Conservation (phyloP, 148 eudicot species). For the Rhododendron molle region DNA sequence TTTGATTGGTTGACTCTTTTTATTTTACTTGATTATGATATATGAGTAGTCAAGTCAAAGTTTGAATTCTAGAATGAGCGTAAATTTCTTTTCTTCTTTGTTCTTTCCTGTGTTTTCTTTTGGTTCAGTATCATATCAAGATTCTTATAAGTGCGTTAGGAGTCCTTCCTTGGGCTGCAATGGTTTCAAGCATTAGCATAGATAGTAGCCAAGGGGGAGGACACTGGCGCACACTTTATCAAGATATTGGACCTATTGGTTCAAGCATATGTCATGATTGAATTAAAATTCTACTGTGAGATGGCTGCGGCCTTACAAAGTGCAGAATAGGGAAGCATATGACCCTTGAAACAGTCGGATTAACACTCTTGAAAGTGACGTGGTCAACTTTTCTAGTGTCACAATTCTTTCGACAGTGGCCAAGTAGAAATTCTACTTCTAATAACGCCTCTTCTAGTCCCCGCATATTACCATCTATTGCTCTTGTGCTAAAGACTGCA, state of each 20-base stretch:
- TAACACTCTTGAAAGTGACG: not conserved
- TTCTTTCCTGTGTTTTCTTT: not conserved
- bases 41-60: not conserved
- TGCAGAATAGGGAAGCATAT: not conserved
- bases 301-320: not conserved
- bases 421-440: not conserved
- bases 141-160: not conserved
- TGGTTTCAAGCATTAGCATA: not conserved
- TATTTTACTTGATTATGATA: not conserved
- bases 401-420: not conserved
- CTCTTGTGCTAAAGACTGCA: not conserved
- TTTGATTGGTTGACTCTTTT: not conserved
- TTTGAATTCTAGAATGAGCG: not conserved
- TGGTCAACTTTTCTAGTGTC: not conserved
- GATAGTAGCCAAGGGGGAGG: not conserved
- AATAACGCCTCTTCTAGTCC: not conserved
- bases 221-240: not conserved
- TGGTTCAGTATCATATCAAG: not conserved
- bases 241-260: not conserved
- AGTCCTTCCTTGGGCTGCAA: not conserved
- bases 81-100: not conserved
- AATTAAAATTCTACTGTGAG: not conserved
- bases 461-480: not conserved
- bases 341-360: not conserved
- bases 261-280: not conserved